These are phyloP conservation scores for Myxozyma neotropica DNA, from an alignment of 805 yeast genomes.

Conservation along the genomic window DNA sequence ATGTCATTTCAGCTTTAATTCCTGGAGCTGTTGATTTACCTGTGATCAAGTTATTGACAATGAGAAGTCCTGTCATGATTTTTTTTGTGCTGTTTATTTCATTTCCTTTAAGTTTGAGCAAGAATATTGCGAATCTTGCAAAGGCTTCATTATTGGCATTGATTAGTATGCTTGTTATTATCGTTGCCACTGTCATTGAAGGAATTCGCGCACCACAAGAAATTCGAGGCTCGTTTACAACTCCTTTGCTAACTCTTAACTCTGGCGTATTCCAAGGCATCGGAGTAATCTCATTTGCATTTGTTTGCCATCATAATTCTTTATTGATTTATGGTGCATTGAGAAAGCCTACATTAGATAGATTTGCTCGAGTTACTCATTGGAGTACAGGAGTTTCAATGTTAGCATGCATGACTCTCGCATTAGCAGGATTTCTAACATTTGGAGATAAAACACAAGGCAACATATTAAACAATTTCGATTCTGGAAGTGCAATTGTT, in stretches of 20 bases:
- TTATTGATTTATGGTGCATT: slow-evolving; percentile 86
- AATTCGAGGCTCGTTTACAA: slow-evolving; percentile 45
- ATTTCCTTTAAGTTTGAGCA: slow-evolving; percentile 76
- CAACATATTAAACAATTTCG: slow-evolving; percentile 84
- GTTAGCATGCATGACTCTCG: slow-evolving; percentile 76
- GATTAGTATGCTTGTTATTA: slow-evolving; percentile 79
- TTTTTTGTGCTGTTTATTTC: slow-evolving; percentile 72
- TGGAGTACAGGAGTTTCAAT: slow-evolving; percentile 80
- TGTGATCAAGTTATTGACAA: slow-evolving; percentile 57
- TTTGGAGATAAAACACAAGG: slow-evolving; percentile 83
- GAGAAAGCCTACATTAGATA: slow-evolving; percentile 69
- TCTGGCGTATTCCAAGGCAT: slow-evolving; percentile 80
- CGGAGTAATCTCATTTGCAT: slow-evolving; percentile 91
- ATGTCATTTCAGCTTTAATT: slow-evolving; percentile 71
- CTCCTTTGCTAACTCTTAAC: slow-evolving; percentile 53
- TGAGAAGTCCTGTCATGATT: slow-evolving; percentile 70
- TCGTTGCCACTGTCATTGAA: slow-evolving; percentile 67
- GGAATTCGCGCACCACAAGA: slow-evolving; percentile 60
- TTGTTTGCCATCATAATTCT: slow-evolving; percentile 95
- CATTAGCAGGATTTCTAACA: slow-evolving; percentile 71
- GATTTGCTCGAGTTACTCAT: slow-evolving; percentile 79
- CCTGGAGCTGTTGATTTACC: slow-evolving; percentile 46
- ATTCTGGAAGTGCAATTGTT: slow-evolving; percentile 68
- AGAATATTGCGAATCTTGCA: slow-evolving; percentile 82
- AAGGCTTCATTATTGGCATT: slow-evolving; percentile 85